These are phyloP conservation scores for Heritiera fomes DNA, from an alignment of 345 rosid species.

Conservation along the genomic window DNA sequence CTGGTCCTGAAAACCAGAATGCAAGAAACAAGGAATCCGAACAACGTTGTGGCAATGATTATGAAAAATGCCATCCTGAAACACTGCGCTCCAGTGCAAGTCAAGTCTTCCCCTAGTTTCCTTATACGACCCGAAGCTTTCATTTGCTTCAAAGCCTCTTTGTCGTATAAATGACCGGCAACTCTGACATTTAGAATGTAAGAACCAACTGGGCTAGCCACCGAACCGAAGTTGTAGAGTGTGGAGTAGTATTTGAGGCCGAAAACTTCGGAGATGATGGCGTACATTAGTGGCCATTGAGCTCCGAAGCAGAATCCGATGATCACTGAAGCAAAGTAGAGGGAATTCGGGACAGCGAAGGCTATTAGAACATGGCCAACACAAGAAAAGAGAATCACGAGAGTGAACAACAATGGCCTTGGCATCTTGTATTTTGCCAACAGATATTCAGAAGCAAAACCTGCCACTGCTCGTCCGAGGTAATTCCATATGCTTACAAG, in stretches of 20 bases:
- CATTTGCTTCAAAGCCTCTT: slow-evolving; percentile 43
- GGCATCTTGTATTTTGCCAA: slow-evolving; percentile 46
- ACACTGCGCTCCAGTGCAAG: no score
- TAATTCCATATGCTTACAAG: slow-evolving; percentile 58
- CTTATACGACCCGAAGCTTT: slow-evolving; percentile 20
- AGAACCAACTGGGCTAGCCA: slow-evolving; percentile 50
- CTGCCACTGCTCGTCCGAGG: slow-evolving; percentile 47
- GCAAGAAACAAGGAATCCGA: slow-evolving; percentile 43
- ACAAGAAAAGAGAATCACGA: slow-evolving; percentile 42
- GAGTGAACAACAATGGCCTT: slow-evolving; percentile 43
- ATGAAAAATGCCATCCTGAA: slow-evolving; percentile 33
- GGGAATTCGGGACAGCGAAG: slow-evolving; percentile 44
- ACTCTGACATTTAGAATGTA: slow-evolving; percentile 48
- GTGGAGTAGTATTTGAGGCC: slow-evolving; percentile 57
- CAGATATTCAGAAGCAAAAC: slow-evolving; percentile 41
- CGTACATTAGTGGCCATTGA: slow-evolving; percentile 43
- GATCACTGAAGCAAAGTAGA: slow-evolving; percentile 47
- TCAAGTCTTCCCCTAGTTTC: no score
- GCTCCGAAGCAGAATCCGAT: slow-evolving; percentile 59
- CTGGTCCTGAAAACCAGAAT: slow-evolving; percentile 42
- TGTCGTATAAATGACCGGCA: slow-evolving; percentile 46
- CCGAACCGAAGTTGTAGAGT: slow-evolving; percentile 43
- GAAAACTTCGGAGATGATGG: slow-evolving; percentile 55
- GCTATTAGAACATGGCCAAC: slow-evolving; percentile 51
- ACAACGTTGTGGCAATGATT: slow-evolving; percentile 41